Evolutionary conservation across 2,329 filamentous ascomycete species (phyloP), one percentile per base, ranked within the genome.

Genomic region (Huntiella omanensis): DNA sequence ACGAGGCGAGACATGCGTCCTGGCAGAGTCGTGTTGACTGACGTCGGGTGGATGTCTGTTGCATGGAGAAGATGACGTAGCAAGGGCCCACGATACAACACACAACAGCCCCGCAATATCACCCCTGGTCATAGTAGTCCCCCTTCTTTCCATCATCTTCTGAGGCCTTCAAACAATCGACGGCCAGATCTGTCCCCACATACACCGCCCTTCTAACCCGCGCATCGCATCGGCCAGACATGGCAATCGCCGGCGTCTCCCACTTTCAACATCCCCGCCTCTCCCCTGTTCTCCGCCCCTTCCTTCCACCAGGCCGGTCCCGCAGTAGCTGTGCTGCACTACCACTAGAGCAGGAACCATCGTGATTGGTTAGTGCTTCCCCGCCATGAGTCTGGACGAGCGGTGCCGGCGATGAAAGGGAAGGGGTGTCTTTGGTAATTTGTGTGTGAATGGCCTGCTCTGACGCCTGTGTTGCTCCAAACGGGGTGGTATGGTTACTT

Each of bases 211-310:
- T 28, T 28, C 6, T 28, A 28, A 2, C 22, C 22, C 22, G 7
- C 22, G 22, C 22, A 28, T 28, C 22, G 22, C 40, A 37, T 41
- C 34, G 40, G 40, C 45, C 33, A 47, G 39, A 10, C n/a, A 33
- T 33, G 43, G 43, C 36, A 39, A 45, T 11, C 36, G 32, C 11
- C 35, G 36, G 5, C 40, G 6, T 8, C 22, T 28, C 1, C 22
- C 22, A 28, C 22, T 10, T 28, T 28, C 22, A 28, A 28, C 22
- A 28, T 28, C 7, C 22, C 22, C 22, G 7, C 22, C 22, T 28
- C 22, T 32, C 22, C 40, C 40, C 33, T 41, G 40, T 41, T 41
- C 40, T 19, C 40, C 33, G 40, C 10, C 17, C 12, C 13, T 39
- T 13, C 36, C 17, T 39, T 13, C 22, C 22, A 8, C 22, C 22